These are phyloP conservation scores for Citrullus amarus DNA, from an alignment of 306 rosid genomes.

Conservation along the genomic window DNA sequence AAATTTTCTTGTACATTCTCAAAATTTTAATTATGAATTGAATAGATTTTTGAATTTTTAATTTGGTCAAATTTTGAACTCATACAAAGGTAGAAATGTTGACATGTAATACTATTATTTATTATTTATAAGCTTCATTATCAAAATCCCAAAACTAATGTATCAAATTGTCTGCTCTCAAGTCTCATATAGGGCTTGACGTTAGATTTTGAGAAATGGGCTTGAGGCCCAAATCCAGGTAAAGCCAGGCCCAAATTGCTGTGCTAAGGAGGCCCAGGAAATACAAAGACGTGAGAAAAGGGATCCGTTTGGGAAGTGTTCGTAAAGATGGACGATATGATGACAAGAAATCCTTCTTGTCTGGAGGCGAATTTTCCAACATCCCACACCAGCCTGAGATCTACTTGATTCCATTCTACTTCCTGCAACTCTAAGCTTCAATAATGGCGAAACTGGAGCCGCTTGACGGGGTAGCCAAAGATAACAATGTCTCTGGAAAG, in stretches of 20 bases:
- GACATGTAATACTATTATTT: too few relatives aligned
- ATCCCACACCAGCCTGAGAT: neutral
- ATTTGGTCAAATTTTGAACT: too few relatives aligned
- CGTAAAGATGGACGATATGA: neutral
- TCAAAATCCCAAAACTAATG: too few relatives aligned
- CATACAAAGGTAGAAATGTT: too few relatives aligned
- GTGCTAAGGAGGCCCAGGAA: neutral
- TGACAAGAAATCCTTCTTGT: neutral
- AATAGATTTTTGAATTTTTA: too few relatives aligned
- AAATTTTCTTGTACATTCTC: too few relatives aligned
- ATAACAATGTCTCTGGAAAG: slow-evolving; percentile 7
- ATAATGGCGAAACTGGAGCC: slow-evolving; percentile 48
- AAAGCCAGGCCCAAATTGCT: neutral
- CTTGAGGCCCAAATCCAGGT: neutral
- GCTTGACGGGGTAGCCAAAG: slow-evolving; percentile 18
- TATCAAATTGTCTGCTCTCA: too few relatives aligned
- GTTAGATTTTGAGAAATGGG: too few relatives aligned
- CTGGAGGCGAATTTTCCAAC: neutral
- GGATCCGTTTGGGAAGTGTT: neutral
- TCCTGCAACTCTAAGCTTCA: neutral
- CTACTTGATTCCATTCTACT: neutral
- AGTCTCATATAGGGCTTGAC: too few relatives aligned
- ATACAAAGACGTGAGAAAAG: neutral
- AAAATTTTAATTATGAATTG: too few relatives aligned
- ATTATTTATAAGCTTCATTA: too few relatives aligned